phyloP scores from a whole-genome alignment of 2,329 filamentous ascomycete species.

The Cercospora berteroae region DNA sequence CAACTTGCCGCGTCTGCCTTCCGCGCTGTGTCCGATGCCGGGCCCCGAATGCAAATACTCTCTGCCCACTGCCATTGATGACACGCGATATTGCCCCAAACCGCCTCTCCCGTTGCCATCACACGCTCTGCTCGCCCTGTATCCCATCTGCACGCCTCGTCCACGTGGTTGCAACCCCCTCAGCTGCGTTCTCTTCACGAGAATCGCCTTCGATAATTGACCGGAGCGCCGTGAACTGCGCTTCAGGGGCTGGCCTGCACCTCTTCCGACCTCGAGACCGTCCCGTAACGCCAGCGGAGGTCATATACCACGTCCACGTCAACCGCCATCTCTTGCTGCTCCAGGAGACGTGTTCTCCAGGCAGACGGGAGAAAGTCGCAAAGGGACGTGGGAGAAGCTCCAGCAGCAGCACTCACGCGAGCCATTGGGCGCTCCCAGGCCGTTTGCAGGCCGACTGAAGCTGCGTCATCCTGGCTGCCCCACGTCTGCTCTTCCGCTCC shows the following conservation, averaged over 20 bases:
- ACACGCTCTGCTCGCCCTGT: neutral
- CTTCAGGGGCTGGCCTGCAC: neutral
- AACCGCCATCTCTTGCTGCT: neutral
- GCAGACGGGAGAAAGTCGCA: neutral
- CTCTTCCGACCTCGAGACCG: neutral
- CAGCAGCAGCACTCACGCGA: neutral
- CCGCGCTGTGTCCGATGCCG: neutral
- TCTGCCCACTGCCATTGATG: neutral
- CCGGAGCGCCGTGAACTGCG: slow-evolving; percentile 2
- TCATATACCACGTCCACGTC: neutral
- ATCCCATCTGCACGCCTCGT: neutral
- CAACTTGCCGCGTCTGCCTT: neutral
- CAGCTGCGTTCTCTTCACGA: slow-evolving; percentile 9
- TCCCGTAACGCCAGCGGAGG: neutral
- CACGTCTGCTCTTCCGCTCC: slow-evolving; percentile 14
- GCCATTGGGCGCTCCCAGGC: neutral
- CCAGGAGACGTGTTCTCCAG: neutral
- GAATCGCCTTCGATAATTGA: slow-evolving; percentile 9
- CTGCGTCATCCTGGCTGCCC: slow-evolving; percentile 21
- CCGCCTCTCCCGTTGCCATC: neutral
- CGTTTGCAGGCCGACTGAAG: neutral
- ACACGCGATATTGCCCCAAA: neutral
- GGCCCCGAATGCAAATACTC: neutral
- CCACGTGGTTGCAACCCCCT: neutral
- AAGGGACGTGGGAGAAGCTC: neutral